Base-by-base conservation (phyloP, 192 early-diverging fungal species). In the Coemansia sp. region DNA sequence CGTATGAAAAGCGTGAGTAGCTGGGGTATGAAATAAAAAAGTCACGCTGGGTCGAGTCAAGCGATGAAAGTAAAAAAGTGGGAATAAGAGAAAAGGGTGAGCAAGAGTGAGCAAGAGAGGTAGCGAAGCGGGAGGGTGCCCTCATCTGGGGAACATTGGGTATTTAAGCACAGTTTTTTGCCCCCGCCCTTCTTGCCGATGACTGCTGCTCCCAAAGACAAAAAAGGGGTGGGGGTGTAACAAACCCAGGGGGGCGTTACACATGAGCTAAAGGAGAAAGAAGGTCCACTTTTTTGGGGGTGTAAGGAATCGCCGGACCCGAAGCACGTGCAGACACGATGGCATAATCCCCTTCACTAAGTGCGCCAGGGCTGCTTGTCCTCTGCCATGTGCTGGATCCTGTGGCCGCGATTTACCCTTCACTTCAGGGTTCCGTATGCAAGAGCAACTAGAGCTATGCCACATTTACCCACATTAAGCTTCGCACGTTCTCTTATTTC, bases 61-160 rank as follows among this genome's bases (percentile, higher is more conserved):
- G 36, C 28, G 37, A 61, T 34, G 39, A 59, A 56, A 42, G 63
- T 62, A 4, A 62, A 39, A 43, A 46, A 24, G 37, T 42, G 60
- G 8, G 46, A 63, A 51, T 5, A 18, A 37, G 26, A 51, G 21
- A 23, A 37, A 50, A 31, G 20, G 38, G 39, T 38, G 39, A 61
- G 24, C 39, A 61, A 61, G 8, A 55, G 51, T 55, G 51, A 55
- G 51, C 51, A 55, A 55, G 28, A 55, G 31, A 55, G 51, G 51
- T 55, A 46, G 43, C 43, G 20, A 46, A 46, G 43, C 43, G 43
- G 43, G 51, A 21, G 26, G 51, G 51, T 31, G 26, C 31, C 26
- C 26, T 55, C 51, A 55, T 55, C 51, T 55, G 51, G 51, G 51
- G 51, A 55, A 55, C 51, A 55, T 55, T 55, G 51, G 51, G 51